These are phyloP conservation scores for Hanseniaspora uvarum DNA, from an alignment of 1,139 yeast genomes.

Conservation along the genomic window DNA sequence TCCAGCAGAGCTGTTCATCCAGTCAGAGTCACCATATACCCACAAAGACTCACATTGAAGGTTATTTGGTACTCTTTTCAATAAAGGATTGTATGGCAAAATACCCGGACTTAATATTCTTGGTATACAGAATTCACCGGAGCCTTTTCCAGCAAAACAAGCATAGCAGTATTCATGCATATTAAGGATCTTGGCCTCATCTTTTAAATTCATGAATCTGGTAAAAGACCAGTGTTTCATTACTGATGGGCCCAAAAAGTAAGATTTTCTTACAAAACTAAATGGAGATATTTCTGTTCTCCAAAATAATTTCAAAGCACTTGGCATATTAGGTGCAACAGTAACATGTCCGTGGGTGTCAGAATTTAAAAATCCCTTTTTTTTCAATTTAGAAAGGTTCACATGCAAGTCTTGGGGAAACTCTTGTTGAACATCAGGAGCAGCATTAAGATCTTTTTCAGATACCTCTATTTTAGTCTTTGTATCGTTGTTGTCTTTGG, in stretches of 20 bases:
- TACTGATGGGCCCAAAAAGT: constrained; percentile 9
- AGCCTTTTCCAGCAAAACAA: constrained; percentile 49
- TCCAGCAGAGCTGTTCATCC: constrained; percentile 79
- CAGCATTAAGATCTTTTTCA: constrained; percentile 40
- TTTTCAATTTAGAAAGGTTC: constrained; percentile 13
- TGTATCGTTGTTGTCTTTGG: constrained; percentile 18
- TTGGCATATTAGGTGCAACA: constrained; percentile 16
- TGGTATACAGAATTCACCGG: constrained; percentile 57
- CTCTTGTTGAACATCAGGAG: constrained; percentile 60
- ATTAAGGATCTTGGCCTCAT: constrained; percentile 25
- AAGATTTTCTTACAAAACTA: constrained; percentile 19
- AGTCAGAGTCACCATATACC: constrained; percentile 73
- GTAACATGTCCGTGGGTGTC: constrained; percentile 19
- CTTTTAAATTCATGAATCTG: constrained; percentile 23
- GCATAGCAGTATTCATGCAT: constrained; percentile 51
- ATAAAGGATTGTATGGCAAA: constrained; percentile 20
- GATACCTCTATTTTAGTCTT: constrained; percentile 48
- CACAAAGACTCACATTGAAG: constrained; percentile 20
- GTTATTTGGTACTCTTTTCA: constrained; percentile 17
- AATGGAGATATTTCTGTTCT: constrained; percentile 26
- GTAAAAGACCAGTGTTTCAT: constrained; percentile 20
- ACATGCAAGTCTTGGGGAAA: constrained; percentile 20
- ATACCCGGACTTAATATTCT: constrained; percentile 63
- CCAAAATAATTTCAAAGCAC: constrained; percentile 20
- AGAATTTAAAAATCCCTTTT: constrained; percentile 16